Conservation (phyloP, 768 basidiomycete genomes). For the Rhodocollybia butyracea region DNA sequence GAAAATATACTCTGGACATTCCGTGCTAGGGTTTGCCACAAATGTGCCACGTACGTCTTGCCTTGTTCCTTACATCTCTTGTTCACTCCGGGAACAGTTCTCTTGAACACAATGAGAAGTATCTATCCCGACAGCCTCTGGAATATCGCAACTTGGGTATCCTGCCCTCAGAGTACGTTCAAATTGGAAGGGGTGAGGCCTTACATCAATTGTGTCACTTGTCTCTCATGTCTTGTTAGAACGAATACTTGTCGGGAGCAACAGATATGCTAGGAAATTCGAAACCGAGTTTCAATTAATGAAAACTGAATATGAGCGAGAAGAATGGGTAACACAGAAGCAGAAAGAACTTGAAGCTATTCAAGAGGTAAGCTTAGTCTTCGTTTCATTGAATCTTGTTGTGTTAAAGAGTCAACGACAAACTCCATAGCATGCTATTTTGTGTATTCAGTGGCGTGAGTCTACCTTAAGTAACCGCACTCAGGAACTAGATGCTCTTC, state of each 20-base stretch:
- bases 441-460: neutral
- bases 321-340: neutral
- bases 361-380: neutral
- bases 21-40: neutral
- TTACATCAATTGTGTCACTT: neutral
- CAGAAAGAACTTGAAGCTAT: neutral
- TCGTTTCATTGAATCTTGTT: neutral
- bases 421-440: neutral
- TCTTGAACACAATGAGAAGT: neutral
- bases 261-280: neutral
- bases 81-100: no score
- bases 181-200: neutral
- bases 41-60: neutral
- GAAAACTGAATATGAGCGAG: neutral
- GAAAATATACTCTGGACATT: constrained; percentile 24
- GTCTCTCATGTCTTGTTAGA: neutral
- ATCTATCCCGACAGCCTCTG: neutral
- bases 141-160: neutral
- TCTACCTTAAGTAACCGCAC: no score
- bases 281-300: neutral
- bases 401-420: no score
- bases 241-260: neutral
- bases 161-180: neutral
- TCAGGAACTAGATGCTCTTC: neutral
- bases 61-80: no score